Base-by-base conservation (phyloP, 169 alveolate species). In the Nephromyces sp. region DNA sequence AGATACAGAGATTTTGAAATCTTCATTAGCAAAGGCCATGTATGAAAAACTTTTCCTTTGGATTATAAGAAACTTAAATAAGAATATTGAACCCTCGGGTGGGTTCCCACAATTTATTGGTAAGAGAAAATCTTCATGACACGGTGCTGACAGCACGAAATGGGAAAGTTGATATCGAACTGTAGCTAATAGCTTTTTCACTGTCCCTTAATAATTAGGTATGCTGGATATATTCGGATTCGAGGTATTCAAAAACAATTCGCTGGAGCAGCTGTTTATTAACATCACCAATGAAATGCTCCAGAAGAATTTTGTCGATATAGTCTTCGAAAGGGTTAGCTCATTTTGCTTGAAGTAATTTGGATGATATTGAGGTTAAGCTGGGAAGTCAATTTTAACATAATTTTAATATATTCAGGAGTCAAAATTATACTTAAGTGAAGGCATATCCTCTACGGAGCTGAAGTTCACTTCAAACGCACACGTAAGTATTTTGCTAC, bases 201-300 rank as follows among this genome's bases (percentile, higher is more conserved):
- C 61, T 51, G 32, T 63, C 21, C 15, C 22, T 62, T 15, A 29
- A 15, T n/a, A 8, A 15, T 89, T 96, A 63, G 98, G 98, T 3
- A 86, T 95, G 21, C 84, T 95, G 68, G 99, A 96, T 75, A 96
- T 96, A 32, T 96, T 94, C 76, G 99, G 99, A 15, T 96, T 96
- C 76, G 99, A 97, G 89, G 95, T 96, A 22, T 97, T 97, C 84
- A 89, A 93, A 65, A 53, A 73, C 74, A 96, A 96, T 85, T 84
- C 89, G 30, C 78, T 84, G 22, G 99, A 95, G 84, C 98, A 96
- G 86, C 86, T 97, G 32, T 95, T 98, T 80, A 97, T 97, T 53
- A 97, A 97, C 89, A 95, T 91, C 81, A 96, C 99, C 25, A 97
- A 97, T 82, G 99, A 97, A 81, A 93, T 94, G 79, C 91, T 95